Evolutionary conservation across 1,284 basidiomycete species (phyloP).

Genomic region (Marasmius tenuissimus): DNA sequence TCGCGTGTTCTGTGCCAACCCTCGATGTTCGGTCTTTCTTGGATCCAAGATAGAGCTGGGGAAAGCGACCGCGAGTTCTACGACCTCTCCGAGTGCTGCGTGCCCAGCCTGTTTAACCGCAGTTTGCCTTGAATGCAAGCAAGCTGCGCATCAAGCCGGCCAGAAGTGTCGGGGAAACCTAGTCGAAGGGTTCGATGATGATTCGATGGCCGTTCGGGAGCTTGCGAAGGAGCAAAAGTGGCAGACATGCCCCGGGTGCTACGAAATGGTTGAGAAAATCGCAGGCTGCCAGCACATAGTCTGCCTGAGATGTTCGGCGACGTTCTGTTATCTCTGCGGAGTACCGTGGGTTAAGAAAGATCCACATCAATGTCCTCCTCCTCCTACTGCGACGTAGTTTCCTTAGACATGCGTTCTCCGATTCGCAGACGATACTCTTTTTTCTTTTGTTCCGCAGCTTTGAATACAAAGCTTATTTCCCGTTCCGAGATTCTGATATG

Average conservation of each 20-base stretch:
- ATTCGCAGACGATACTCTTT: no score
- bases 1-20: neutral
- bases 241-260: conserved; percentile 22
- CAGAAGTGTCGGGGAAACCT: conserved; percentile 16
- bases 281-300: conserved; percentile 23
- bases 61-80: neutral
- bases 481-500: no score
- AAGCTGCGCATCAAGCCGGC: conserved; percentile 23
- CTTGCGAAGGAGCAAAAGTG: conserved; percentile 19
- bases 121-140: conserved; percentile 36
- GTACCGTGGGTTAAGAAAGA: neutral
- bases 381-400: no score
- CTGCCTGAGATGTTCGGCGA: conserved; percentile 18
- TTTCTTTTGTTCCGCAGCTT: no score
- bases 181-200: conserved; percentile 1
- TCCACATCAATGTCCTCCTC: neutral
- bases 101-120: neutral
- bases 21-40: neutral
- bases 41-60: neutral
- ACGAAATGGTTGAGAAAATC: conserved; percentile 19
- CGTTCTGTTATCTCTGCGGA: conserved; percentile 25
- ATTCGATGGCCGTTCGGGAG: conserved; percentile 2
- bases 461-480: no score
- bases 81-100: neutral
- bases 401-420: no score